Percentiles rank a stretch among this genome's conserved stretches.
These are phyloP conservation scores for Alectoria sarmentosa DNA, from an alignment of 495 filamentous ascomycete species.

Conservation along the genomic window DNA sequence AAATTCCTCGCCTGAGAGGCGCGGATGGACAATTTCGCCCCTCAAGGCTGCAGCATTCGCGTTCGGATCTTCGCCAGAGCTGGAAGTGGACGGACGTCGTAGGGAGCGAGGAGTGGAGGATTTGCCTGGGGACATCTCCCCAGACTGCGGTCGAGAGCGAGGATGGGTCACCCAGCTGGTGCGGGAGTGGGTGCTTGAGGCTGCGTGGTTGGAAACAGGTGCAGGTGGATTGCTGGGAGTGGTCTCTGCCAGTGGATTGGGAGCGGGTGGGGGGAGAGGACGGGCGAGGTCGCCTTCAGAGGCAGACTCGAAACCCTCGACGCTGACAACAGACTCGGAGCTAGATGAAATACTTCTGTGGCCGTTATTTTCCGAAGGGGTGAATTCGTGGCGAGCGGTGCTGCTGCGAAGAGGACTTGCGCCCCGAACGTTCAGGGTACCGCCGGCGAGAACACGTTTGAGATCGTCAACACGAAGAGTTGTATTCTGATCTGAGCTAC, in stretches of 20 bases:
- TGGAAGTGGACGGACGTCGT: constrained; percentile 49
- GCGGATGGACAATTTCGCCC: constrained; percentile 24
- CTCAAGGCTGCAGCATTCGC: constrained; percentile 27
- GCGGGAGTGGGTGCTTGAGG: constrained; percentile 21
- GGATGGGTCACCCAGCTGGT: constrained; percentile 18
- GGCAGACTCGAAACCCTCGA: constrained; percentile 25
- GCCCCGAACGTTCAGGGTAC: constrained; percentile 31
- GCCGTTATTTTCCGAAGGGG: constrained; percentile 1
- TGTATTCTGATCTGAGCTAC: constrained; percentile 53
- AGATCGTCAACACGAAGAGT: constrained; percentile 84
- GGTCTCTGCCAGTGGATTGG: constrained; percentile 15
- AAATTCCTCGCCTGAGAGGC: constrained; percentile 12
- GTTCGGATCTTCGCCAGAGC: constrained; percentile 26
- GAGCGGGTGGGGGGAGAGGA: constrained; percentile 14
- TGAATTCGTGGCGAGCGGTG: constrained; percentile 16
- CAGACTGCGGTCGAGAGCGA: constrained; percentile 21
- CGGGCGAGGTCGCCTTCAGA: constrained; percentile 24
- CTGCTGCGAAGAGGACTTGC: constrained; percentile 34
- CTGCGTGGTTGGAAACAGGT: constrained; percentile 9
- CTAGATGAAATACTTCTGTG: constrained; percentile 30
- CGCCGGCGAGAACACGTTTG: constrained; percentile 61
- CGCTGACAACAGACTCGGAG: constrained; percentile 52
- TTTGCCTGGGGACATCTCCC: constrained; percentile 15
- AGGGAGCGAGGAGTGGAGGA: constrained; percentile 39
- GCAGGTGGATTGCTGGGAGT: constrained; percentile 2